Evolutionary conservation across 352 stramenopile species (phyloP), one percentile per base, ranked within the genome.

Genomic region (Pythium dissimile): DNA sequence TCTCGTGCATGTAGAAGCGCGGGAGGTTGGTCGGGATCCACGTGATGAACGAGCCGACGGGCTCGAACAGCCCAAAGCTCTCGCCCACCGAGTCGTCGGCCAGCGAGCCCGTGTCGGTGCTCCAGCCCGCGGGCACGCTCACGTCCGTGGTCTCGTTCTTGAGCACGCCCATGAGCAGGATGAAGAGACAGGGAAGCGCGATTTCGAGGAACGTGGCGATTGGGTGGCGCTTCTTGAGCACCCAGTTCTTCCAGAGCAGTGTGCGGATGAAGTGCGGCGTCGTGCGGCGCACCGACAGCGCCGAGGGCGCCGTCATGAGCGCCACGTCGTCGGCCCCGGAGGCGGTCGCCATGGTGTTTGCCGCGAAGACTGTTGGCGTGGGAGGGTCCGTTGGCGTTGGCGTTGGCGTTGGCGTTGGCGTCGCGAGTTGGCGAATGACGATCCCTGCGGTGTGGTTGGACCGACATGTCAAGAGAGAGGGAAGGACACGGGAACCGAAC

Each of bases 171-270:
- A 88, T 48, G 8, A 88, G 37, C 26, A 88, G 32, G 31, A 90
- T 83, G 62, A 90, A 86, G 39, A 84, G 34, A 46, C 59, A 75
- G 1, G 80, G 80, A 11, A 90, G 59, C 12, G 61, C 60, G 2
- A 90, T 42, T 18, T 90, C 77, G 54, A 84, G 61, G 12, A 77
- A 62, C 11, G 74, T 85, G 21, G 66, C 77, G 11, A 88, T 50
- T 2, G 64, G 64, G 24, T 88, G 77, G 34, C 77, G 76, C 10
- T 66, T 60, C 68, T 90, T 90, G 13, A 88, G 70, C 37, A 72
- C 63, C 64, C 67, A 81, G 51, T 90, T 88, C 61, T 90, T 90
- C 72, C 77, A 81, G 28, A 88, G 60, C 54, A 89, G 48, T 34
- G 75, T 71, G n/a, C 62, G 59, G 34, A 75, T 66, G 53, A 61